Conservation (phyloP, 2,329 filamentous ascomycete genomes). For the Nothophoma quercina region DNA sequence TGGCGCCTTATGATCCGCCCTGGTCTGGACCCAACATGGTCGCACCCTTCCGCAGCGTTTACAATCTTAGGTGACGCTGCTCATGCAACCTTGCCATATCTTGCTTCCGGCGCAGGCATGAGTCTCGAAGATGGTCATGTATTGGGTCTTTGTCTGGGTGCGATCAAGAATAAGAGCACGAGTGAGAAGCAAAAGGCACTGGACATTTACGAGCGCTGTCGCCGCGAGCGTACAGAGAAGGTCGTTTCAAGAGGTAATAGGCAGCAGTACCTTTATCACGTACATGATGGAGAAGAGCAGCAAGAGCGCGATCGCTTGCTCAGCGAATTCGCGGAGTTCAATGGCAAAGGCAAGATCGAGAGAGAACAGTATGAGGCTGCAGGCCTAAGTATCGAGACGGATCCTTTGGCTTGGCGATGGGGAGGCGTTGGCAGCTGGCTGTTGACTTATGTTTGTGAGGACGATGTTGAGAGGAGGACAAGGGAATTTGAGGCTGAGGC, state of each 20-base stretch:
- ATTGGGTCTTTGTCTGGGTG: constrained; percentile 62
- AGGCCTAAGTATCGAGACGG: constrained; percentile 34
- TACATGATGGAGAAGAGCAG: constrained; percentile 66
- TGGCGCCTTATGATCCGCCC: constrained; percentile 67
- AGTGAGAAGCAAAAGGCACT: constrained; percentile 48
- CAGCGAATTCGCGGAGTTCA: constrained; percentile 36
- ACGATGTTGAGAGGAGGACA: constrained; percentile 43
- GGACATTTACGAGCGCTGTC: constrained; percentile 64
- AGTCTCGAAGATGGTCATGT: constrained; percentile 67
- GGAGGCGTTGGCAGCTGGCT: constrained; percentile 47
- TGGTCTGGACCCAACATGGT: constrained; percentile 63
- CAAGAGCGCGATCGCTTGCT: constrained; percentile 57
- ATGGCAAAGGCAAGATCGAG: constrained; percentile 34
- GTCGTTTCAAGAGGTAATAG: constrained; percentile 67
- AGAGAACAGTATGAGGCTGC: constrained; percentile 26
- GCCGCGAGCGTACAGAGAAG: constrained; percentile 65
- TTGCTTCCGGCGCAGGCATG: constrained; percentile 67
- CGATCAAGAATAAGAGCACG: constrained; percentile 51
- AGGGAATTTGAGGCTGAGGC: constrained; percentile 28
- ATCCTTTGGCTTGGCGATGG: constrained; percentile 50
- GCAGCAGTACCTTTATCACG: constrained; percentile 69
- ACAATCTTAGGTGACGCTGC: constrained; percentile 70
- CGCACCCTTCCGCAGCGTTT: constrained; percentile 62
- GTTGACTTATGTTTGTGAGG: constrained; percentile 45
- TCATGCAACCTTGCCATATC: constrained; percentile 70